Base-by-base conservation (phyloP, 1,284 basidiomycete genomes). In the Amylostereum chailletii region DNA sequence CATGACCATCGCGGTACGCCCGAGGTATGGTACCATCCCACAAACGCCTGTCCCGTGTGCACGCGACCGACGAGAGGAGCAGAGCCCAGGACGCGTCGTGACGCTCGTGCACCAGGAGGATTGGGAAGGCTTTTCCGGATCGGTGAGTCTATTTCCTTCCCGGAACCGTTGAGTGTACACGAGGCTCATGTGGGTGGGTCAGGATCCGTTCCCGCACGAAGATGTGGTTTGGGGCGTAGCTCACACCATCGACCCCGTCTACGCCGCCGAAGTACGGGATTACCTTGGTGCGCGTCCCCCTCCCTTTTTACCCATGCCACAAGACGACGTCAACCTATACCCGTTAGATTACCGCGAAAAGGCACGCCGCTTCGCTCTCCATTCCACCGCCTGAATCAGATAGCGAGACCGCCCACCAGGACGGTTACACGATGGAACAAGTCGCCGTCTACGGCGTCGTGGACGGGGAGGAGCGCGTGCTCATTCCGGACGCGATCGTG, bases 201-300 rank as follows among this genome's bases (percentile, higher is more conserved):
- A 89, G 85, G 85, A 90, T 58, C 66, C 81, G 0, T 90, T 87
- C 58, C 86, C 86, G 0, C 70, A 87, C 40, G 86, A 89, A 29
- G 83, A 89, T 58, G 75, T 80, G 38, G 90, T 94, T 3, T 94
- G 90, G 90, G 91, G 90, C 76, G 67, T 93, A 30, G 86, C 85
- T 27, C 91, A 88, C 63, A 90, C 86, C 8, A 91, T 94, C 60
- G 86, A 93, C 57, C 84, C 89, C 0, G 70, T 62, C 32, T 78
- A 87, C 57, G 81, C 79, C 45, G 65, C 72, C 0, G 86, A 90
- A 64, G 90, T 92, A 10, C 74, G 85, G 38, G 83, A 83, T 47
- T 90, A 93, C 62, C 68, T 94, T 60, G 90, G 90, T 86, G 61
- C 48, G 66, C 37, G 31, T 38, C 34, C 54, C 38, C 19, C 19